A percentile compares a stretch with the other conserved stretches of the same genome.
Evolutionary conservation across 441 rosid genomes (phyloP).

Genomic region (Melastoma candidum): DNA sequence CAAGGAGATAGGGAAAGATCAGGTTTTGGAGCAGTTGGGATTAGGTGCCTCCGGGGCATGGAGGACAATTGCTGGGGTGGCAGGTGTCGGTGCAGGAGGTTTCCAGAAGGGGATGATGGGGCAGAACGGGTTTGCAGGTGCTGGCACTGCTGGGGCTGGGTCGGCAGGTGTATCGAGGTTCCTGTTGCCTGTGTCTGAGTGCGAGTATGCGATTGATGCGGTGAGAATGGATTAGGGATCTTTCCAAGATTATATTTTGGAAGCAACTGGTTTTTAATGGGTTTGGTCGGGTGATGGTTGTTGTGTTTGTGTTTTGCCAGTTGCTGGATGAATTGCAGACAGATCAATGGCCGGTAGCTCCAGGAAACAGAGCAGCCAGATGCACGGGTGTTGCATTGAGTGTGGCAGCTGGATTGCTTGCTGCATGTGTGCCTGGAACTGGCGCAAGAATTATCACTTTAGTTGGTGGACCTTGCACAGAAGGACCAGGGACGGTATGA

Average conservation of each 20-base stretch:
- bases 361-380: conserved; percentile 61
- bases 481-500: conserved; percentile 97
- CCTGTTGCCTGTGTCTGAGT: conserved; percentile 77
- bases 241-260: background rate
- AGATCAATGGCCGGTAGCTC: conserved; percentile 90
- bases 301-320: conserved; percentile 22
- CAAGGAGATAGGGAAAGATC: conserved; percentile 77
- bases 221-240: conserved; percentile 28
- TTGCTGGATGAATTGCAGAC: conserved; percentile 92
- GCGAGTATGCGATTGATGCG: conserved; percentile 68
- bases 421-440: conserved; percentile 90
- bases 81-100: conserved; percentile 19
- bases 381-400: conserved; percentile 97
- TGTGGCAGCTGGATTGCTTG: conserved; percentile 82
- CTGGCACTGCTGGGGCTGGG: conserved; percentile 1
- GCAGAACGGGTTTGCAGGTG: conserved; percentile 40
- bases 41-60: conserved; percentile 42
- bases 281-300: background rate
- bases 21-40: conserved; percentile 86
- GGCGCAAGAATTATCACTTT: conserved; percentile 89
- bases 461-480: conserved; percentile 98
- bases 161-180: conserved; percentile 49
- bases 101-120: conserved; percentile 37
- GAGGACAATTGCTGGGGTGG: conserved; percentile 21
- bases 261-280: too few relatives aligned